Percentiles rank a stretch among this genome's conserved stretches.
Conservation (phyloP, 805 yeast genomes). For the Candida insectalens region DNA sequence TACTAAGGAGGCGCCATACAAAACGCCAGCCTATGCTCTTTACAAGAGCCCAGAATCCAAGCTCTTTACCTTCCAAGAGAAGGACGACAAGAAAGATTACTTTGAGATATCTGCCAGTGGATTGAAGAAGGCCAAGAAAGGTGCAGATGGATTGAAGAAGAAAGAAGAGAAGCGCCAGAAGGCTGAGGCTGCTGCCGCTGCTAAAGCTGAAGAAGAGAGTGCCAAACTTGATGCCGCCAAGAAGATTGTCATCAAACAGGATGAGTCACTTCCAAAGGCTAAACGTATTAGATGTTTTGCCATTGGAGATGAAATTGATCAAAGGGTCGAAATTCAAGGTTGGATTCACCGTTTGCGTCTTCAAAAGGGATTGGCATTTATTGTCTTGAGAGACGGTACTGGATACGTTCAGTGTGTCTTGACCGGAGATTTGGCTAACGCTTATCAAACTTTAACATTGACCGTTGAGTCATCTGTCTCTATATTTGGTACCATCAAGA, state of each 20-base stretch:
- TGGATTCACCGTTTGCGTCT: slow-evolving; percentile 94
- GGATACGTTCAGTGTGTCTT: slow-evolving; percentile 85
- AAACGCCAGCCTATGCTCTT: slow-evolving; percentile 78
- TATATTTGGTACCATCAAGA: slow-evolving; percentile 70
- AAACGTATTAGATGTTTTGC: slow-evolving; percentile 52
- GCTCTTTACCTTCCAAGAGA: slow-evolving; percentile 49
- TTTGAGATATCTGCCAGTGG: slow-evolving; percentile 83
- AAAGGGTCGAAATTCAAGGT: slow-evolving; percentile 73
- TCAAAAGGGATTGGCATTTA: slow-evolving; percentile 86
- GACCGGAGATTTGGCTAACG: slow-evolving; percentile 86
- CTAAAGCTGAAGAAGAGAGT: slow-evolving; percentile 60
- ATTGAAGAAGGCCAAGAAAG: slow-evolving; percentile 91
- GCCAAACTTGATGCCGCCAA: slow-evolving; percentile 71
- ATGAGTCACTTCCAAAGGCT: slow-evolving; percentile 63
- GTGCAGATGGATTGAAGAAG: slow-evolving; percentile 85
- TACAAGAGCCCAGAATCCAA: slow-evolving; percentile 38
- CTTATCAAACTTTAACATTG: slow-evolving; percentile 72
- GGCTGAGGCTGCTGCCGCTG: slow-evolving; percentile 40
- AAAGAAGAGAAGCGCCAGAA: slow-evolving; percentile 60
- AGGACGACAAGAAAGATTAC: slow-evolving; percentile 48
- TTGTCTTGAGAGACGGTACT: slow-evolving; percentile 92
- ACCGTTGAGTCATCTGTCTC: slow-evolving; percentile 83
- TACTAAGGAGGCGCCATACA: slow-evolving; percentile 58
- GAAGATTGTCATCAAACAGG: slow-evolving; percentile 69
- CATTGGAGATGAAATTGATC: slow-evolving; percentile 44